Base-by-base conservation (phyloP, 768 basidiomycete species). In the Dioszegia hungarica region DNA sequence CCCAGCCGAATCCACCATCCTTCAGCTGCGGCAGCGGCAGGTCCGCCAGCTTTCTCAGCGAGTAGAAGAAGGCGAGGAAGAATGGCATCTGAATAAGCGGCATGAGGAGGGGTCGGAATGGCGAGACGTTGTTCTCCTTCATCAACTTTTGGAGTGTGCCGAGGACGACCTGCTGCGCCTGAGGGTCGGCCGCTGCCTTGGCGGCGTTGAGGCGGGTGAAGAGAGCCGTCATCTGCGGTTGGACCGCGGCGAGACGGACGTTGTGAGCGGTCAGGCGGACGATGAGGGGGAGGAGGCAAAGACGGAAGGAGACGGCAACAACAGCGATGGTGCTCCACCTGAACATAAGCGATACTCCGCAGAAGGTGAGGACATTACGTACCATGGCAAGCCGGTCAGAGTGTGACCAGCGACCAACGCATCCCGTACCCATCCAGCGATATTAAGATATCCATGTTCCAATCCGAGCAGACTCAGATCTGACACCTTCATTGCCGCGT, bases 61-160 rank as follows among this genome's bases (percentile, higher is more conserved):
- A 89, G 63, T 90, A 86, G 81, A 98, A 98, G 78, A 89, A 77
- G 14, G 86, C 85, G 29, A 95, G 77, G 43, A 87, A 85, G 39
- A 90, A 79, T 1, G 89, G 84, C 20, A 90, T 71, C 75, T 94
- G 91, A 0, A 86, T 64, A 53, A 91, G 56, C 8, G 83, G 82
- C 53, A 80, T 78, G 15, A 83, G 48, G n/a, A 86, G 60, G 60
- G 84, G 78, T 37, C 80, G 79, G 49, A 78, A 60, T 55, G 87
- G 80, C 63, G 80, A 83, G 44, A 89, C 84, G 24, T 86, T 84
- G 8, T 87, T 82, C 52, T 85, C 81, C 56, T 80, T 74, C 70
- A 87, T 84, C 31, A 91, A 75, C 40, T 78, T 66, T 57, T 77
- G 76, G 61, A 83, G 79, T 66, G 81, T 78, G 53, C 81, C 65